Conservation (phyloP, 169 alveolate species). For the Plasmodium vinckei region DNA sequence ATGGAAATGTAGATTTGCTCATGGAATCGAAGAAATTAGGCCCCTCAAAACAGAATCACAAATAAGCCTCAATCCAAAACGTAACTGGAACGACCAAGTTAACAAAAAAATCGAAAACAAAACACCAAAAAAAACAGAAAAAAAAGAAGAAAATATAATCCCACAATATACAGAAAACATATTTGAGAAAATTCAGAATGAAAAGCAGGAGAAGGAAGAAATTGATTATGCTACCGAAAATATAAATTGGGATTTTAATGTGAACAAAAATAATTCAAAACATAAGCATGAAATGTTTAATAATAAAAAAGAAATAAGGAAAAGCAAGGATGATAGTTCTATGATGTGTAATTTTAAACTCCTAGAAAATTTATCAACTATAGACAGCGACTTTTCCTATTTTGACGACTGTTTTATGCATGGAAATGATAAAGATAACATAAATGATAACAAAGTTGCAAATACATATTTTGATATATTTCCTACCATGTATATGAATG, state of each 20-base stretch:
- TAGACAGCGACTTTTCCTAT: not conserved
- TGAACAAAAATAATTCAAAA: not conserved
- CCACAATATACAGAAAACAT: not conserved
- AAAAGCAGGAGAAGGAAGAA: not conserved
- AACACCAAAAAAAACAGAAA: not conserved
- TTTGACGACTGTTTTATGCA: not conserved
- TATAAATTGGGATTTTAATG: too few relatives aligned
- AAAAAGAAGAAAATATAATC: not conserved
- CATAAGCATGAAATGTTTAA: not conserved
- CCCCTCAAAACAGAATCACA: constrained; percentile 10
- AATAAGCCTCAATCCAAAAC: too few relatives aligned
- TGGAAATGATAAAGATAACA: too few relatives aligned
- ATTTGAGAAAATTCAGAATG: not conserved
- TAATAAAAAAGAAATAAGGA: not conserved
- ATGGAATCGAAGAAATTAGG: constrained; percentile 71
- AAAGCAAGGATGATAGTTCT: not conserved
- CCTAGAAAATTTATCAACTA: not conserved
- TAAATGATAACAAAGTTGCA: not conserved
- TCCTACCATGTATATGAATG: not conserved
- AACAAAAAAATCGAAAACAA: constrained; percentile 1
- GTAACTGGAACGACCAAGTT: not conserved
- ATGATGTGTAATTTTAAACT: not conserved
- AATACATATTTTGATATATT: not conserved
- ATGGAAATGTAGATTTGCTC: constrained; percentile 70
- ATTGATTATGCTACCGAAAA: too few relatives aligned